Evolutionary conservation across 371 early-diverging fungal species (phyloP).

Genomic region (Entomophthora muscae): DNA sequence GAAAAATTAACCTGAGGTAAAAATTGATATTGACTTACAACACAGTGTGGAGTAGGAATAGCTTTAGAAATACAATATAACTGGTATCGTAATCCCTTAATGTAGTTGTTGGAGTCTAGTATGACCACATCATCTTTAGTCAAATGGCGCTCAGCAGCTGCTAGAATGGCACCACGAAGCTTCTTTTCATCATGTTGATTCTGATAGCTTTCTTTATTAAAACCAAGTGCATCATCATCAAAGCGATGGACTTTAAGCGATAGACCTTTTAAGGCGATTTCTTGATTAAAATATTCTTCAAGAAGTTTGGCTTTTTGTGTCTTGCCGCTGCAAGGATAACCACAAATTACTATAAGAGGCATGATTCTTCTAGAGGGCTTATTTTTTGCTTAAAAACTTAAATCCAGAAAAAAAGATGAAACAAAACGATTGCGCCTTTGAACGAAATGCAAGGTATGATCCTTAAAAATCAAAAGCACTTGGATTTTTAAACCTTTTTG

Average conservation of each 20-base stretch:
- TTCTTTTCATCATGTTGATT: slow-evolving; percentile 59
- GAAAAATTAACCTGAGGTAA: not conserved
- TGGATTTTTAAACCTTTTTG: too few species aligned
- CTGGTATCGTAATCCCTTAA: slow-evolving; percentile 95
- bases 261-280: not conserved
- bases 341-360: slow-evolving; percentile 6
- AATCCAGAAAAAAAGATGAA: too few species aligned
- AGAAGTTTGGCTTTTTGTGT: not conserved
- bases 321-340: slow-evolving; percentile 7
- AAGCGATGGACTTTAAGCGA: not conserved
- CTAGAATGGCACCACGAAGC: slow-evolving; percentile 71
- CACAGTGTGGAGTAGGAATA: slow-evolving; percentile 76
- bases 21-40: slow-evolving; percentile 22
- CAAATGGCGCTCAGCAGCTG: slow-evolving; percentile 73
- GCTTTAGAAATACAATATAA: slow-evolving; percentile 81
- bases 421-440: too few species aligned
- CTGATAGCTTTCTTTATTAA: not conserved
- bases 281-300: not conserved
- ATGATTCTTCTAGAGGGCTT: too few species aligned
- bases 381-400: too few species aligned
- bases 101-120: slow-evolving; percentile 86
- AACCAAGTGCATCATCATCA: slow-evolving; percentile 3
- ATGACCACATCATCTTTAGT: slow-evolving; percentile 72
- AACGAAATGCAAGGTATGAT: too few species aligned
- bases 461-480: too few species aligned